Base-by-base conservation (phyloP, 129 eudicot species). In the Glebionis coronaria region DNA sequence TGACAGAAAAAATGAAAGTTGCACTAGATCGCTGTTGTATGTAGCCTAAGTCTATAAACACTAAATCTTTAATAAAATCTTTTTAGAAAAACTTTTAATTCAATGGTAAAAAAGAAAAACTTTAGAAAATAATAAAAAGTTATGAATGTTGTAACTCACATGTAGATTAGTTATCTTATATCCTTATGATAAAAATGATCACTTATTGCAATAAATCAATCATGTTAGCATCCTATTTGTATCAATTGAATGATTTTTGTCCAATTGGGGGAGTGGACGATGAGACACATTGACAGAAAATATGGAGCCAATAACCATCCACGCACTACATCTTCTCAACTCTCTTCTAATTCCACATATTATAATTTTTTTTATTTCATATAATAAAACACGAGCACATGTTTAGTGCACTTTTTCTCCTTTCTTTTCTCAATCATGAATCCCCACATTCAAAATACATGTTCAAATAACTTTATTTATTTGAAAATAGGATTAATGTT, bases 301-400 rank as follows among this genome's bases (percentile, higher is more conserved):
- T 47, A 47, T 46, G 44, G 57, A 65, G 57, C 70, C 57, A 65
- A 46, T 46, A 65, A 47, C 44, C 44, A n/a, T 46, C 70, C 57
- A 65, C 70, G 57, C 70, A 65, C 57, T 56, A 14, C 13, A 65
- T 21, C 12, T 5, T 29, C 64, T 47, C 13, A 59, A 59, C 31
- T 18, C 31, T 18, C 65, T 14, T 63, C 44, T 4, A 47, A 21
- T 12, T 65, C 70, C 70, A 47, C 44, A 29, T 15, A 15, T 14
- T 53, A 15, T 16, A 19, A 53, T 18, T 53, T 4, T 3, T 1
- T 29, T 8, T 35, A n/a, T n/a, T n/a, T n/a, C n/a, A n/a, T 35
- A 35, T 2, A 9, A 44, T 11, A 60, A 61, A 15, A 63, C 19
- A 63, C 9, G 42, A 44, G n/a, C 54, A 63, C 20, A 63, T 44